Evolutionary conservation across 202 grass and related monocot genomes (phyloP).

Genomic region (Thinopyrum obtusiflorum): DNA sequence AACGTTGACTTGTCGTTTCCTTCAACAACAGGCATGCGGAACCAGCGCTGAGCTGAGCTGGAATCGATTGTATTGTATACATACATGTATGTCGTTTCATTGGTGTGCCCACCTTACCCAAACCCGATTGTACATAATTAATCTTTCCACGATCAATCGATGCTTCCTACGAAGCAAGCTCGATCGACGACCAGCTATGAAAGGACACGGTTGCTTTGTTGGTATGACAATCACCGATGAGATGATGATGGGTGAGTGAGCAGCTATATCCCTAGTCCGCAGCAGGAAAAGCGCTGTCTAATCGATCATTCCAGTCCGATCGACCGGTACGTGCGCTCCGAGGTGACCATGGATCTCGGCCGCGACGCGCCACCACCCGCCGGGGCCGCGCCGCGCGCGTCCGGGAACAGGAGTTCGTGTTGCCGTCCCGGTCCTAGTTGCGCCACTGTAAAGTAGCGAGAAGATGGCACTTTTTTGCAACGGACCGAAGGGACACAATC

Average conservation of each 20-base stretch:
- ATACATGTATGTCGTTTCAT: too few species aligned
- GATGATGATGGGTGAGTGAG: background rate
- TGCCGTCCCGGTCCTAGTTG: background rate
- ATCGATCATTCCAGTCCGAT: background rate
- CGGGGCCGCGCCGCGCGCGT: background rate
- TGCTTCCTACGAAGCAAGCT: background rate
- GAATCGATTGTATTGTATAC: too few species aligned
- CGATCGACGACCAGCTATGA: background rate
- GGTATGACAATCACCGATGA: background rate
- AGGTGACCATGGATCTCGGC: background rate
- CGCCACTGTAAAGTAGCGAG: background rate
- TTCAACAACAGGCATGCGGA: too few species aligned
- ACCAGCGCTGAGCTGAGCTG: too few species aligned
- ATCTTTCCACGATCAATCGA: background rate
- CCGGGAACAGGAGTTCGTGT: background rate
- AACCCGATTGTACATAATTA: too few species aligned
- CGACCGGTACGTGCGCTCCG: background rate
- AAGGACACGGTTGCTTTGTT: background rate
- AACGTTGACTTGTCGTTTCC: too few species aligned
- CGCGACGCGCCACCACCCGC: background rate
- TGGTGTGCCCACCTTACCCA: too few species aligned
- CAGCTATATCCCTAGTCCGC: background rate
- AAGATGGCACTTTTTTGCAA: background rate
- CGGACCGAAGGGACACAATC: background rate
- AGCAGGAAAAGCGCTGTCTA: constrained; percentile 8